Evolutionary conservation across 208 protist species (phyloP).

Genomic region (Trypanosoma avium): DNA sequence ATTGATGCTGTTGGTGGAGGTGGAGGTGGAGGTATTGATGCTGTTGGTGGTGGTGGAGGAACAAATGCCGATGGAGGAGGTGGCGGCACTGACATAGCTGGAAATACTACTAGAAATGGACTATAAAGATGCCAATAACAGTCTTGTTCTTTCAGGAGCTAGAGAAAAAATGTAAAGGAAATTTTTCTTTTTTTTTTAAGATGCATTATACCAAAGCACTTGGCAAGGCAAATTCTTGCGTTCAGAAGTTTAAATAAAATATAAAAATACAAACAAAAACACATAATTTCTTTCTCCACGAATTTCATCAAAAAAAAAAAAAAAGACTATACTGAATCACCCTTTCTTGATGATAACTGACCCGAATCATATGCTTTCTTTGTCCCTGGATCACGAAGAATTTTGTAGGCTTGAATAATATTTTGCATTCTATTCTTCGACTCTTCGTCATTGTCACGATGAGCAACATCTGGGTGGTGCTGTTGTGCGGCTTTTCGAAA

Average conservation of each 20-base stretch:
- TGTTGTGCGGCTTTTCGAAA: conserved; percentile 67
- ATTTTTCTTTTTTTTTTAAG: too few relatives aligned
- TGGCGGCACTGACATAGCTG: conserved; percentile 9
- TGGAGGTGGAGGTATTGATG: conserved; percentile 17
- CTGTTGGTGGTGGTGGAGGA: conserved; percentile 14
- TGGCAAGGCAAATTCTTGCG: too few relatives aligned
- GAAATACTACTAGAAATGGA: neutral
- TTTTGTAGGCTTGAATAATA: conserved; percentile 84
- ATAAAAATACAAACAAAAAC: neutral
- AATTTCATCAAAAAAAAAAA: neutral
- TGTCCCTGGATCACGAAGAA: conserved; percentile 69
- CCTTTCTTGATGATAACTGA: conserved; percentile 38
- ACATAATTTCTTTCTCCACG: too few relatives aligned
- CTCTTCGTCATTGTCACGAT: conserved; percentile 33
- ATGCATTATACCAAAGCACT: too few relatives aligned
- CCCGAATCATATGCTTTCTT: conserved; percentile 78
- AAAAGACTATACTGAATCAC: conserved; percentile 15
- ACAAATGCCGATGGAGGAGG: conserved; percentile 14
- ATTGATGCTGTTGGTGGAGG: conserved; percentile 13
- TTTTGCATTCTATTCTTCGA: conserved; percentile 63
- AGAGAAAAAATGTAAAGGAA: too few relatives aligned
- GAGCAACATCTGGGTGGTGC: conserved; percentile 80
- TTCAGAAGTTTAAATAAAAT: conserved; percentile 1
- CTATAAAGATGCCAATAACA: too few relatives aligned
- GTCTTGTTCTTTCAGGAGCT: too few relatives aligned